Percentiles rank a stretch among this genome's conserved stretches.
These are phyloP conservation scores for Phylloporus arenicola DNA, from an alignment of 768 basidiomycete genomes.

Conservation along the genomic window DNA sequence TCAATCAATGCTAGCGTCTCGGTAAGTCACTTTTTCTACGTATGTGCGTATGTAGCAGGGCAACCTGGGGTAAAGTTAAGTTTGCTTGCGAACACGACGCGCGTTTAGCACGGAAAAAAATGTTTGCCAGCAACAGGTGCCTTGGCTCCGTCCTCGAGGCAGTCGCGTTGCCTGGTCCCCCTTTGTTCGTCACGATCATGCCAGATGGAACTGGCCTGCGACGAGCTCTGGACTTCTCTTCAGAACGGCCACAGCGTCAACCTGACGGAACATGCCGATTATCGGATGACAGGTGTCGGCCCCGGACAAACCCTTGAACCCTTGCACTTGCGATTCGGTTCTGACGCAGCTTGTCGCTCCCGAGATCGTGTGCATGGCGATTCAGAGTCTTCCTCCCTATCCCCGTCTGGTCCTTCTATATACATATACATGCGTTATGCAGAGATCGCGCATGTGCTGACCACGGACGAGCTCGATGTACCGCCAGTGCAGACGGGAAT, in stretches of 20 bases:
- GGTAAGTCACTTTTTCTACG: slow-evolving; percentile 7
- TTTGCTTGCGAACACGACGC: slow-evolving; percentile 16
- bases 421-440: slow-evolving; percentile 7
- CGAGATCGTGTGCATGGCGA: slow-evolving; percentile 20
- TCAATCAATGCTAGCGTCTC: no score
- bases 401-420: slow-evolving; percentile 14
- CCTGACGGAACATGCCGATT: slow-evolving; percentile 9
- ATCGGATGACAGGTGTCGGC: slow-evolving; percentile 2
- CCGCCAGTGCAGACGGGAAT: slow-evolving; percentile 8
- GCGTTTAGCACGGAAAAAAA: slow-evolving; percentile 23
- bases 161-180: slow-evolving; percentile 25
- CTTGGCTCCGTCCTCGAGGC: slow-evolving; percentile 33
- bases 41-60: slow-evolving; percentile 7
- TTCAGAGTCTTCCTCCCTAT: slow-evolving; percentile 10
- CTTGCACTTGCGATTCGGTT: neutral
- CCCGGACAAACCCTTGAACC: slow-evolving; percentile 5
- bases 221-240: neutral
- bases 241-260: neutral
- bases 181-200: slow-evolving; percentile 16
- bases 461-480: slow-evolving; percentile 4
- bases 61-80: slow-evolving; percentile 28
- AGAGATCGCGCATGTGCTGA: slow-evolving; percentile 6
- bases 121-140: slow-evolving; percentile 18
- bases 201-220: slow-evolving; percentile 2
- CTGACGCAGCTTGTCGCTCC: slow-evolving; percentile 20